Evolutionary conservation across 2,329 filamentous ascomycete genomes (phyloP), one percentile per base, ranked within the genome.

Genomic region (Fusarium guadeloupense): DNA sequence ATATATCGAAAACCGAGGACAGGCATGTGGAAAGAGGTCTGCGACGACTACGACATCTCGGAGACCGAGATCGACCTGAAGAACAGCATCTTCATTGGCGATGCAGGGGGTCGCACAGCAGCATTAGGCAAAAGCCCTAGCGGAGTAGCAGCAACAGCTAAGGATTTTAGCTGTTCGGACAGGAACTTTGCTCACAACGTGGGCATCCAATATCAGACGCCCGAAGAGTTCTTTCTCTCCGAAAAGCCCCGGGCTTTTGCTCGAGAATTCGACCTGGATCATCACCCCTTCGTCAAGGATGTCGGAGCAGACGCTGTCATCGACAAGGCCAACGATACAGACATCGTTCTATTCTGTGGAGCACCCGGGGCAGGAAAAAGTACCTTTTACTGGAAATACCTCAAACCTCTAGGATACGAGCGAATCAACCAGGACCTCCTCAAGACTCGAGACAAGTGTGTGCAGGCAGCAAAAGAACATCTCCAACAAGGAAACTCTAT

Each of bases 361-460:
- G 92, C 91, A 41, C 95, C 95, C 0, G 93, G 91, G 2, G 87
- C 92, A 4, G 95, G 95, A 16, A 98, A 99, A 76, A 96, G 92
- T 33, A 94, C 92, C 0, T 97, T 95, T 70, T 97, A 89, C 77
- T 92, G 89, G 86, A 87, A 84, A 59, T 79, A 90, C 62, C 79
- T 98, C 30, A 82, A 93, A 72, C 90, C 90, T 20, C 77, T 95
- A 23, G 90, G 88, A 4, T 98, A 96, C 72, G 85, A 87, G 71
- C 85, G 95, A 41, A 85, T 97, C 25, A 99, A 98, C 69, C 95
- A 98, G 77, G 95, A 98, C 75, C 85, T 83, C 2, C 81, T 97
- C 40, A 97, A 96, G 75, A 89, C 85, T 62, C 79, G 83, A 57
- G 83, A 87, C 41, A 89, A 85, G 67, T 90, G 88, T 73, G 76